Evolutionary conservation across 495 filamentous ascomycete genomes (phyloP), one percentile per base, ranked within the genome.

Genomic region (Cairneyella variabilis): DNA sequence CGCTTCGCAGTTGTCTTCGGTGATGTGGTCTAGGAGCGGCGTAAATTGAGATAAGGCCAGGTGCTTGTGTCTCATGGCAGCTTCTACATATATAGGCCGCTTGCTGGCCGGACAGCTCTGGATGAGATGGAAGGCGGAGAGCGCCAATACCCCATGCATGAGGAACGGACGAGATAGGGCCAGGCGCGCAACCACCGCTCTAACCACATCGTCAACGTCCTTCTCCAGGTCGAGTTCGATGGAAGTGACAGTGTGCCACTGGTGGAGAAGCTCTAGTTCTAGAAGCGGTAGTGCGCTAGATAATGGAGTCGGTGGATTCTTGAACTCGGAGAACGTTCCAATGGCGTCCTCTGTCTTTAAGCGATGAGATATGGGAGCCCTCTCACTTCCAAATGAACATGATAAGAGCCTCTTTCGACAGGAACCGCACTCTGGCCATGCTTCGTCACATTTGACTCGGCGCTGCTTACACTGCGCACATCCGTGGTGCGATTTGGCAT

Each of bases 401-500:
- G 25, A 21, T 17, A 36, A 48, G 9, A 18, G 23, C 23, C 23
- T 48, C 20, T 48, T 48, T 17, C 23, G 45, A 48, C 45, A 48
- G n/a, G 3, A 18, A 18, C 45, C 20, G 27, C 45, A 48, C 20
- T 48, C 45, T 48, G 45, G 45, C 25, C 45, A 11, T 17, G 3
- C 28, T 17, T 48, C 45, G 27, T 36, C 28, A 36, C 45, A 48
- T 17, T 48, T 48, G 28, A 48, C 20, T 48, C 20, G 5, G 5
- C 45, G 45, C 45, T 48, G 45, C 28, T 48, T 48, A 21, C 45
- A 48, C 11, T 12, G 9, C 12, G 9, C 20, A 22, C 45, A 48
- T 12, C 45, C 45, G 27, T 48, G 45, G 45, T 48, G 45, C 9
- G 45, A 48, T 17, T 48, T 48, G 6, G 9, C 11, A 48, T 48